phyloP scores from a whole-genome alignment of 2,329 filamentous ascomycete species.

The Epichloe hybrida region DNA sequence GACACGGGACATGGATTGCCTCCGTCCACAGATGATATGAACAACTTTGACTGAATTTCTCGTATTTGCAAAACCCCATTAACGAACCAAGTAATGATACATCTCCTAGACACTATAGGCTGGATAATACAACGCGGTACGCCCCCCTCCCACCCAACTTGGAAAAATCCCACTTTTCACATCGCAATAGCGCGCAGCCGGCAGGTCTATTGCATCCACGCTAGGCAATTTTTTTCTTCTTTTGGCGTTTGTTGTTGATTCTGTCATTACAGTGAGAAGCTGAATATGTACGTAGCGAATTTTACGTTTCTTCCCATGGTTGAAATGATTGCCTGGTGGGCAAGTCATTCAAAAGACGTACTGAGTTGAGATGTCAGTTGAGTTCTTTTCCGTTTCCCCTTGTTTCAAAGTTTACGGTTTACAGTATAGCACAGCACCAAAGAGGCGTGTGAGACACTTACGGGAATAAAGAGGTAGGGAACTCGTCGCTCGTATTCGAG shows the following conservation, averaged over 20 bases:
- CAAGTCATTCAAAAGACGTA: background rate
- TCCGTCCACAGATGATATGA: too few species aligned
- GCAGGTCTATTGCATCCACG: too few species aligned
- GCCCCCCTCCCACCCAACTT: background rate
- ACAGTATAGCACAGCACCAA: background rate
- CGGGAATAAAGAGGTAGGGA: slow-evolving; percentile 74
- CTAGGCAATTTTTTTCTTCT: too few species aligned
- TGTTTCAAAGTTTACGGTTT: background rate
- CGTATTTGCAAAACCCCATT: background rate
- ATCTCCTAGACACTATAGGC: background rate
- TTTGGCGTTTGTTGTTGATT: background rate
- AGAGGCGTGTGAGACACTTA: slow-evolving; percentile 16
- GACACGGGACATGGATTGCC: too few species aligned
- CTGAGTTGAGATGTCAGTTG: background rate
- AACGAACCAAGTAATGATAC: background rate
- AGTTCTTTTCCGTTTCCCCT: background rate
- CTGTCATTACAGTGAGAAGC: background rate
- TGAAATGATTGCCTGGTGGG: background rate
- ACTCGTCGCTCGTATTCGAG: slow-evolving; percentile 64
- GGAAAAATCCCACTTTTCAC: background rate
- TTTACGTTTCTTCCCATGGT: background rate
- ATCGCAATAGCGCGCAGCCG: background rate
- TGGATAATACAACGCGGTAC: background rate
- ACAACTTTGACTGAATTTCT: background rate
- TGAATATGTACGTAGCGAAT: background rate